These are phyloP conservation scores for Yamadazyma membranifaciens DNA, from an alignment of 1,139 yeast species.

Conservation along the genomic window DNA sequence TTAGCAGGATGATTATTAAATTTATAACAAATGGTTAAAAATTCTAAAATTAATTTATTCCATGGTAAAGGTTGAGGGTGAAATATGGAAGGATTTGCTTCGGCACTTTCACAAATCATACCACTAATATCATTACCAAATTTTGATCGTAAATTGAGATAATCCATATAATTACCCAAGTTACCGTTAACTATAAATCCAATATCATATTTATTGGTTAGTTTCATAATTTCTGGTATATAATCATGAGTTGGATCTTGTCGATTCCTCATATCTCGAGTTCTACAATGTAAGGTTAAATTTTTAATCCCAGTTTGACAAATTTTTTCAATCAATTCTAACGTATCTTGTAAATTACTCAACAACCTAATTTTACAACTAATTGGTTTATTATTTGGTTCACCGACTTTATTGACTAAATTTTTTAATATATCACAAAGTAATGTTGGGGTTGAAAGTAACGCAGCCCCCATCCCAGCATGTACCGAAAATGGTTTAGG, in stretches of 20 bases:
- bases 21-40: constrained; percentile 49
- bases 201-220: constrained; percentile 64
- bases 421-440: constrained; percentile 64
- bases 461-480: constrained; percentile 97
- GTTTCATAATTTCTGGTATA: constrained; percentile 57
- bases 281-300: constrained; percentile 88
- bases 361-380: constrained; percentile 86
- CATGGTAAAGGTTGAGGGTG: constrained; percentile 50
- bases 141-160: constrained; percentile 45
- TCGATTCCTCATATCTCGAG: constrained; percentile 85
- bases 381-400: constrained; percentile 72
- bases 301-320: constrained; percentile 81
- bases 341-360: constrained; percentile 52
- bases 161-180: constrained; percentile 55
- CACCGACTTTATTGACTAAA: constrained; percentile 78
- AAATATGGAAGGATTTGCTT: constrained; percentile 80
- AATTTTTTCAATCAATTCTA: constrained; percentile 57
- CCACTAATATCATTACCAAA: constrained; percentile 66
- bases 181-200: constrained; percentile 83
- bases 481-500: constrained; percentile 89
- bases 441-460: constrained; percentile 75
- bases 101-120: constrained; percentile 94
- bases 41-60: constrained; percentile 52
- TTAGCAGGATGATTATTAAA: constrained; percentile 66
- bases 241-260: constrained; percentile 73